Evolutionary conservation across 805 yeast species (phyloP), one percentile per base, ranked within the genome.

Genomic region (Wickerhamiella nectarea): DNA sequence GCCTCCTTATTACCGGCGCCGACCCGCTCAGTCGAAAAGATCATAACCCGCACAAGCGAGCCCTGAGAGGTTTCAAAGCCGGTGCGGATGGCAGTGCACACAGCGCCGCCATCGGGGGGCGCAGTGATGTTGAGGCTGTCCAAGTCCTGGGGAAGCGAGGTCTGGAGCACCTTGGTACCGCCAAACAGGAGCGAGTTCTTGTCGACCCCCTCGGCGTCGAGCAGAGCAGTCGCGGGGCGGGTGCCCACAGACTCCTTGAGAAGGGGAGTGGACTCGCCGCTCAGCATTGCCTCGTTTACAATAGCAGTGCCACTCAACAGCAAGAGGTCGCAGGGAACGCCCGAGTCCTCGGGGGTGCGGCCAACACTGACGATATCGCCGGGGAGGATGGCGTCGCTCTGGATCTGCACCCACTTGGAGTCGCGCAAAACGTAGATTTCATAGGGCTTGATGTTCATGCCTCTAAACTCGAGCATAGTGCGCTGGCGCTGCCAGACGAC

Each of bases 11-110:
- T 89, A 44, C 95, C 97, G 44, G 87, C 96, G 45, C 94, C 83
- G 50, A 91, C 91, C 62, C 95, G 80, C 64, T 91, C 98, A 57
- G 94, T 80, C 14, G 95, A 84, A 65, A 82, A 91, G 55, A 91
- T 84, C 98, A 89, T 91, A 55, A 89, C 91, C 65, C 98, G 80
- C 44, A 91, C 98, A 47, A 91, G 74, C 44, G 94, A 82, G 56
- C 98, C 98, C 67, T 91, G 98, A 34, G 95, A 79, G 34, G 98
- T 91, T 65, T 91, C 98, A 58, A 91, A 91, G n/a, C 98, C 98
- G 37, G 96, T 89, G 61, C 84, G 86, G 34, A 82, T 68, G 41
- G 87, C 96, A 45, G 81, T 64, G 6, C 97, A 97, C 39, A 87
- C 62, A 24, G 95, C 94, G 61, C 98, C 98, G 31, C 71, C 65